Conservation (phyloP, 306 rosid genomes). For the Lagenaria siceraria region DNA sequence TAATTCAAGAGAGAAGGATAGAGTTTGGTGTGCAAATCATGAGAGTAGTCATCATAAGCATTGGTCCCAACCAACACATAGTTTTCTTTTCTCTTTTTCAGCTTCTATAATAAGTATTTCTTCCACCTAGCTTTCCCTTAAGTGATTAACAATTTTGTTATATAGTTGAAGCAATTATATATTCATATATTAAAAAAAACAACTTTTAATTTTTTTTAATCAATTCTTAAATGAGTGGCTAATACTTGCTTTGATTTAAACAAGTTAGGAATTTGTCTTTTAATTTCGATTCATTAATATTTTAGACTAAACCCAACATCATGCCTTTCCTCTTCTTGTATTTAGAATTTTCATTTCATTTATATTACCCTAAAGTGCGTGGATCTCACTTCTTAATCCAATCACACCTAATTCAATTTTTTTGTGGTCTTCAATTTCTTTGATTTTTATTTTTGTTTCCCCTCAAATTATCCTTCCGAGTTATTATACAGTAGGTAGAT, state of each 20-base stretch:
- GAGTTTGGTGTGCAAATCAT: not conserved
- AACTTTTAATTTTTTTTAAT: not conserved
- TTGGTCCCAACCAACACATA: conserved; percentile 8
- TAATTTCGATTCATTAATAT: not conserved
- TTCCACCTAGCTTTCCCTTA: conserved; percentile 3
- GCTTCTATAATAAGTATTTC: conserved; percentile 22
- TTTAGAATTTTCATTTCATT: not conserved
- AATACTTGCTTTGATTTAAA: not conserved
- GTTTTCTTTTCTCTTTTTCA: not conserved
- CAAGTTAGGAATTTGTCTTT: conserved; percentile 2
- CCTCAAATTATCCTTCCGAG: no score
- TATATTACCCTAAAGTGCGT: not conserved
- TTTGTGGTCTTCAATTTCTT: not conserved
- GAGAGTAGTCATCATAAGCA: not conserved
- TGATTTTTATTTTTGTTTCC: not conserved
- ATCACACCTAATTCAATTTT: not conserved
- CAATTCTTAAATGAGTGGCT: not conserved
- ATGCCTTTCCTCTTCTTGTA: not conserved
- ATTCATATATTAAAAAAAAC: no score
- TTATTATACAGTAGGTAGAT: no score
- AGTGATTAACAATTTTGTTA: not conserved
- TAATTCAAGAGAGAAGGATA: not conserved
- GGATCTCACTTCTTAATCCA: not conserved
- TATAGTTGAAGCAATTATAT: not conserved
- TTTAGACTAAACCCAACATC: conserved; percentile 3